phyloP scores from a whole-genome alignment of 108 stramenopile genomes.

The Ochromonas danica region DNA sequence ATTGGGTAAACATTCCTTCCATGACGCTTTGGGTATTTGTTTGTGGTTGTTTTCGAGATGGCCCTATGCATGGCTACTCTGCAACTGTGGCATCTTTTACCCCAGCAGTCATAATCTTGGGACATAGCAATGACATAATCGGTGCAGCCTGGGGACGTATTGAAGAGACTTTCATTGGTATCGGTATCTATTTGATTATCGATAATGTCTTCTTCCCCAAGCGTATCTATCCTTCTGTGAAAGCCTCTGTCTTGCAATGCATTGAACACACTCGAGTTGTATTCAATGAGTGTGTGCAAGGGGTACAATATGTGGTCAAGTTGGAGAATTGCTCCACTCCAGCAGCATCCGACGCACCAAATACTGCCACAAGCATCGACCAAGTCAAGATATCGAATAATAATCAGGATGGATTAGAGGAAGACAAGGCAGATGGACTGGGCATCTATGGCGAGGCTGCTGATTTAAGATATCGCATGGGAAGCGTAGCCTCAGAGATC shows the following conservation, averaged over 20 bases:
- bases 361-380: too few relatives aligned
- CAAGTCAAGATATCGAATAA: too few relatives aligned
- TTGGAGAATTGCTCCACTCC: too few relatives aligned
- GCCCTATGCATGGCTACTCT: slow-evolving; percentile 10
- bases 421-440: too few relatives aligned
- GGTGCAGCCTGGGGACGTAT: slow-evolving; percentile 3
- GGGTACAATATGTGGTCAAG: not conserved
- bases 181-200: slow-evolving; percentile 3
- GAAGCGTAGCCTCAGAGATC: too few relatives aligned
- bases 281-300: not conserved
- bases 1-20: not conserved
- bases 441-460: too few relatives aligned
- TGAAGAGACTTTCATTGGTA: too few relatives aligned
- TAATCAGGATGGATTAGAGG: too few relatives aligned
- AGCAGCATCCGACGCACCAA: too few relatives aligned
- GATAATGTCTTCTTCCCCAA: slow-evolving; percentile 13
- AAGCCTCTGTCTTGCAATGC: not conserved
- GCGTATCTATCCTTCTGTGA: not conserved
- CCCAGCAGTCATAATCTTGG: not conserved
- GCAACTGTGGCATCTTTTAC: slow-evolving; percentile 6
- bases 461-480: too few relatives aligned
- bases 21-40: not conserved
- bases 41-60: slow-evolving; percentile 10
- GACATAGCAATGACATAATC: not conserved
- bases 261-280: not conserved